Evolutionary conservation across 1,284 basidiomycete genomes (phyloP).

Genomic region (Trametes hirsuta): DNA sequence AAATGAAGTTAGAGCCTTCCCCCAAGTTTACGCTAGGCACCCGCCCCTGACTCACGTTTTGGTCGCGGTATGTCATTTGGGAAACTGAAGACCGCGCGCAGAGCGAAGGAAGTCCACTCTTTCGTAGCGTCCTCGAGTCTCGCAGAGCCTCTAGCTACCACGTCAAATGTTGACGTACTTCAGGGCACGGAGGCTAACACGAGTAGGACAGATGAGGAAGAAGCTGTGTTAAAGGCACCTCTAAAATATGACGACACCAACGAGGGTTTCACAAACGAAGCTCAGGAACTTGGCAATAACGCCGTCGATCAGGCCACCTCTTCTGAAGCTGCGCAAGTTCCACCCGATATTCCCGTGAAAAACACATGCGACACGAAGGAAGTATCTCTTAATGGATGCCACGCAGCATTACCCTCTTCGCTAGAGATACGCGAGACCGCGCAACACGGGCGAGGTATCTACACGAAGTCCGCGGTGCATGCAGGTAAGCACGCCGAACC

Average conservation of each 20-base stretch:
- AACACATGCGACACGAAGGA: conserved; percentile 3
- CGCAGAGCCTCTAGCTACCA: no score
- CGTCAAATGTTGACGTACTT: no score
- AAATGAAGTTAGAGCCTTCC: no score
- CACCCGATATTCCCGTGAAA: background rate
- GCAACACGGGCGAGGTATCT: conserved; percentile 35
- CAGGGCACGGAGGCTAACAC: background rate
- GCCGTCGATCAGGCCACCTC: background rate
- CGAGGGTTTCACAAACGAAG: no score
- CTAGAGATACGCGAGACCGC: conserved; percentile 26
- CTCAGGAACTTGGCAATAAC: no score
- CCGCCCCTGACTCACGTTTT: no score
- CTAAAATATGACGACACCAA: background rate
- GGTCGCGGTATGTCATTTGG: conserved; percentile 38
- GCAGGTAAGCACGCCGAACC: conserved; percentile 40
- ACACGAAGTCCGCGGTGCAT: conserved; percentile 36
- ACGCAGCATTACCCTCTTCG: conserved; percentile 27
- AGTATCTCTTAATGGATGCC: conserved; percentile 18
- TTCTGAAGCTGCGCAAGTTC: background rate
- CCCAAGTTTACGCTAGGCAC: no score
- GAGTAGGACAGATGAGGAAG: background rate
- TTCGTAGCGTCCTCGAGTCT: conserved; percentile 11
- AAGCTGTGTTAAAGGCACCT: background rate
- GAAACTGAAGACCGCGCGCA: conserved; percentile 29
- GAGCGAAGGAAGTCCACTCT: conserved; percentile 34